These are phyloP conservation scores for Macrolepiota fuliginosa DNA, from an alignment of 768 basidiomycete genomes.

Conservation along the genomic window DNA sequence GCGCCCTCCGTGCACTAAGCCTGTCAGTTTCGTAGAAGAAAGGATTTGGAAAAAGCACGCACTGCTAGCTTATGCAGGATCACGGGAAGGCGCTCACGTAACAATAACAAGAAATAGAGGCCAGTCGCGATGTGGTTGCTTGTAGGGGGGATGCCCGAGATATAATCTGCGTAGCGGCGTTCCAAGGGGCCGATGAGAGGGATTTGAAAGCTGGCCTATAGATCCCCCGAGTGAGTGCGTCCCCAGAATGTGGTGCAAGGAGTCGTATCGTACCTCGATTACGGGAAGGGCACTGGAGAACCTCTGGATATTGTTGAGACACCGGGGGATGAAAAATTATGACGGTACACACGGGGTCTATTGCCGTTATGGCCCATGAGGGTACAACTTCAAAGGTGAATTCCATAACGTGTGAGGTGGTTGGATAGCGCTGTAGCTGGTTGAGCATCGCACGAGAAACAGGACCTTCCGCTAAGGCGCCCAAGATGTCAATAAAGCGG, in stretches of 20 bases:
- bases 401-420: background rate
- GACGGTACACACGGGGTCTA: background rate
- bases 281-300: background rate
- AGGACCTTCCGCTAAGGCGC: background rate
- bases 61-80: background rate
- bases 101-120: background rate
- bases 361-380: background rate
- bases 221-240: background rate
- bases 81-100: background rate
- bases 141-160: background rate
- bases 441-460: background rate
- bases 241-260: background rate
- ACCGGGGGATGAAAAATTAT: background rate
- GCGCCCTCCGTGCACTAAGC: background rate
- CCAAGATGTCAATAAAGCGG: background rate
- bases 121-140: background rate
- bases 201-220: constrained; percentile 2
- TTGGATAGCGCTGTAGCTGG: background rate
- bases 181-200: background rate
- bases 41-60: background rate
- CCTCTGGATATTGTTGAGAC: background rate
- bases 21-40: background rate
- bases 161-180: background rate
- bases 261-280: background rate
- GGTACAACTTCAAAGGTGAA: background rate